These are phyloP conservation scores for Candida krabiensis DNA, from an alignment of 805 yeast species.

Conservation along the genomic window DNA sequence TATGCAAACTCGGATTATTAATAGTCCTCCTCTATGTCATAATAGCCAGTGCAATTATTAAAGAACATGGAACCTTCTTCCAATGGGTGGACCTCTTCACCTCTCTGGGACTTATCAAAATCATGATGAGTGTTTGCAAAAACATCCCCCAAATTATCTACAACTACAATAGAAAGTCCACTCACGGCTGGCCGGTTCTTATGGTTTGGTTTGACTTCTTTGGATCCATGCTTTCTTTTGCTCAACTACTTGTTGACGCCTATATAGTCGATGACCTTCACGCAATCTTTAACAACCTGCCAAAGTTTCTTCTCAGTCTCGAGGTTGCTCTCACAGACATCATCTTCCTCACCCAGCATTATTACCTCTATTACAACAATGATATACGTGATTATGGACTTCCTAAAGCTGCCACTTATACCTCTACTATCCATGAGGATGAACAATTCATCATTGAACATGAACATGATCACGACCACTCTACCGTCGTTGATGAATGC, in stretches of 20 bases:
- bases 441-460: constrained; percentile 33
- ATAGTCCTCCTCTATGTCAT: constrained; percentile 15
- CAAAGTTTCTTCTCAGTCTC: constrained; percentile 31
- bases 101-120: constrained; percentile 33
- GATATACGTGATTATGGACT: constrained; percentile 26
- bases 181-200: constrained; percentile 39
- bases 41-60: constrained; percentile 14
- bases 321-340: constrained; percentile 33
- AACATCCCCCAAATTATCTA: constrained; percentile 36
- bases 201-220: constrained; percentile 34
- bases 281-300: constrained; percentile 31
- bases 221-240: constrained; percentile 32
- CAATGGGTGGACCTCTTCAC: constrained; percentile 35
- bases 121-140: constrained; percentile 35
- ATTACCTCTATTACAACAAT: constrained; percentile 27
- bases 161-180: constrained; percentile 34
- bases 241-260: constrained; percentile 33
- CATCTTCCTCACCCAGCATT: constrained; percentile 34
- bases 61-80: constrained; percentile 12
- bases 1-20: constrained; percentile 22
- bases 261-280: constrained; percentile 21
- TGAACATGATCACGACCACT: constrained; percentile 33
- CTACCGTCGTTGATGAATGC: constrained; percentile 7
- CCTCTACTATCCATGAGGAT: constrained; percentile 30
- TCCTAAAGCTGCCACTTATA: constrained; percentile 16